Percentiles rank a stretch among this genome's conserved stretches.
Conservation (phyloP, 371 early-diverging fungal genomes). For the Syncephalastrum monosporum region DNA sequence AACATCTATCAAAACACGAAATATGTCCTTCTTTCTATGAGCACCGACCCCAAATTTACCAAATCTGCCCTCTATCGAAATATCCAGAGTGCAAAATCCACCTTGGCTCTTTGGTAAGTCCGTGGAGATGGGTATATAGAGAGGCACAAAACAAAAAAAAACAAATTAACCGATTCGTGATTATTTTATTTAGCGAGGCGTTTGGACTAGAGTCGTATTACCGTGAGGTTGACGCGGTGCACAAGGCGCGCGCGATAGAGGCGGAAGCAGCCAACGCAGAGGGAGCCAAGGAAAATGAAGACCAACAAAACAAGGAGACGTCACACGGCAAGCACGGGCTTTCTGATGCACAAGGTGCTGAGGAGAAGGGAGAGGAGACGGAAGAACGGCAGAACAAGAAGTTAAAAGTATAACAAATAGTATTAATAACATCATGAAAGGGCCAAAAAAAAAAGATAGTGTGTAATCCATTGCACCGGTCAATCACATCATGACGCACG, state of each 20-base stretch:
- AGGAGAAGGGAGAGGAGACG: too few relatives aligned
- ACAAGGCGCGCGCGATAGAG: constrained; percentile 21
- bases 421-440: too few relatives aligned
- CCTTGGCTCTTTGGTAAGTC: constrained; percentile 46
- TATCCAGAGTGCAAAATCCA: constrained; percentile 54
- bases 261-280: not conserved
- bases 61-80: constrained; percentile 44
- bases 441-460: too few relatives aligned
- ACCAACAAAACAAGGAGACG: constrained; percentile 2
- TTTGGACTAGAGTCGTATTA: constrained; percentile 45
- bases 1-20: constrained; percentile 84
- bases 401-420: too few relatives aligned
- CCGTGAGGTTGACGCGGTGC: constrained; percentile 26
- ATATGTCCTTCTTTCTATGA: constrained; percentile 87
- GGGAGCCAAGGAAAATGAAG: constrained; percentile 1
- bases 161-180: not conserved
- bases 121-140: not conserved
- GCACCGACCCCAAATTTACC: constrained; percentile 55
- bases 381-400: too few relatives aligned
- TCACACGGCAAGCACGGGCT: not conserved
- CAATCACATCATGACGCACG: too few relatives aligned
- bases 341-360: too few relatives aligned
- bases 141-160: not conserved
- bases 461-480: too few relatives aligned
- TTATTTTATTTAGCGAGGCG: constrained; percentile 19